Percentiles rank a stretch among this genome's conserved stretches.
These are phyloP conservation scores for Nannochloris sp. DNA, from an alignment of 139 green algal species.

Conservation along the genomic window DNA sequence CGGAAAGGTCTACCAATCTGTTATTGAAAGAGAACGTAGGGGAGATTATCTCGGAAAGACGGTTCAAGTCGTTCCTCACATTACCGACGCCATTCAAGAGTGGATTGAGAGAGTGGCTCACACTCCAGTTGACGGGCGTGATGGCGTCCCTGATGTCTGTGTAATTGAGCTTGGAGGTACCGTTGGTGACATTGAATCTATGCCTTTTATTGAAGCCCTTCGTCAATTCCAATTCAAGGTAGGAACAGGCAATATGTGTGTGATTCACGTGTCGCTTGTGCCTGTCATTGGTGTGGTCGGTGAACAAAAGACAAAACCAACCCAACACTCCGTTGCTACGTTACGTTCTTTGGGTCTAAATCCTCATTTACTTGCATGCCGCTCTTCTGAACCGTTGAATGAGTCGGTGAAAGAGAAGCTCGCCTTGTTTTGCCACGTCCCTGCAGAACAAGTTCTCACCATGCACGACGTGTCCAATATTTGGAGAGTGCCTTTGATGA, in stretches of 20 bases:
- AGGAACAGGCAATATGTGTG: constrained; percentile 53
- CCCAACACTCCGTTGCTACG: constrained; percentile 90
- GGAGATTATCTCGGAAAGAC: constrained; percentile 99
- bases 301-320: constrained; percentile 99
- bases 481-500: constrained; percentile 81
- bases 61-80: constrained; percentile 97
- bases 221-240: constrained; percentile 82
- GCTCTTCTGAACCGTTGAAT: constrained; percentile 67
- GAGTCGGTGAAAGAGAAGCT: constrained; percentile 82
- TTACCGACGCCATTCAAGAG: constrained; percentile 94
- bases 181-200: constrained; percentile 97
- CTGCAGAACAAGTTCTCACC: constrained; percentile 73
- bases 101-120: constrained; percentile 97
- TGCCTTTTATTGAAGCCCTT: constrained; percentile 94
- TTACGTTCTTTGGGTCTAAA: constrained; percentile 88
- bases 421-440: constrained; percentile 94
- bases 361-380: constrained; percentile 84
- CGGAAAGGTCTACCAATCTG: constrained; percentile 90
- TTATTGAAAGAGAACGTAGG: constrained; percentile 88
- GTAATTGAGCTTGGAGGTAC: constrained; percentile 98
- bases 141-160: constrained; percentile 83
- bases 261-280: constrained; percentile 93
- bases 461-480: constrained; percentile 98
- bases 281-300: constrained; percentile 95
- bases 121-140: constrained; percentile 78